Conservation (phyloP, 1,139 yeast species). For the Pichia sp. region DNA sequence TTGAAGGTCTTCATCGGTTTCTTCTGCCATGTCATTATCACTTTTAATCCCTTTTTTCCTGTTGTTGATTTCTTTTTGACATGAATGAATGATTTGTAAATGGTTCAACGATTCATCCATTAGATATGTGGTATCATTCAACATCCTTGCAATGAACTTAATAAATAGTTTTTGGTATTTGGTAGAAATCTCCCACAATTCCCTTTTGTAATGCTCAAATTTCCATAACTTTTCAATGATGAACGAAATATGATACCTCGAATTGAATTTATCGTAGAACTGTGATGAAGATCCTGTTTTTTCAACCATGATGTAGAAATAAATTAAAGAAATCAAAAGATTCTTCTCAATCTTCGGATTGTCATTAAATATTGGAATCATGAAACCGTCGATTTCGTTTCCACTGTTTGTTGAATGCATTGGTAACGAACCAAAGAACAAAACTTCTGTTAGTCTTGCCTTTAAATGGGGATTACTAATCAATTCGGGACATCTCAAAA, state of each 20-base stretch:
- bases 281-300: conserved; percentile 94
- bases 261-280: conserved; percentile 91
- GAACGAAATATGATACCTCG: conserved; percentile 77
- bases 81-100: conserved; percentile 65
- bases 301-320: conserved; percentile 90
- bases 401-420: conserved; percentile 21
- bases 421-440: conserved; percentile 69
- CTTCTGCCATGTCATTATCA: conserved; percentile 26
- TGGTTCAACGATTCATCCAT: conserved; percentile 86
- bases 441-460: conserved; percentile 70
- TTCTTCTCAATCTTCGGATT: conserved; percentile 58
- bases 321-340: conserved; percentile 73
- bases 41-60: conserved; percentile 20
- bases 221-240: conserved; percentile 83
- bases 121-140: conserved; percentile 87
- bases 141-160: conserved; percentile 86
- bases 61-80: conserved; percentile 49
- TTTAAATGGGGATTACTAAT: conserved; percentile 92
- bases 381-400: conserved; percentile 52
- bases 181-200: conserved; percentile 59
- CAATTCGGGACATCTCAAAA: conserved; percentile 78
- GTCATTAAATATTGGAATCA: conserved; percentile 55
- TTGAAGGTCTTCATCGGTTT: conserved; percentile 52
- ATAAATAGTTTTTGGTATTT: conserved; percentile 75
- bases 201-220: conserved; percentile 55